Percentiles rank a stretch among this genome's conserved stretches.
phyloP scores from a whole-genome alignment of 139 green algal genomes.

The Chlamydomonas eustigma region DNA sequence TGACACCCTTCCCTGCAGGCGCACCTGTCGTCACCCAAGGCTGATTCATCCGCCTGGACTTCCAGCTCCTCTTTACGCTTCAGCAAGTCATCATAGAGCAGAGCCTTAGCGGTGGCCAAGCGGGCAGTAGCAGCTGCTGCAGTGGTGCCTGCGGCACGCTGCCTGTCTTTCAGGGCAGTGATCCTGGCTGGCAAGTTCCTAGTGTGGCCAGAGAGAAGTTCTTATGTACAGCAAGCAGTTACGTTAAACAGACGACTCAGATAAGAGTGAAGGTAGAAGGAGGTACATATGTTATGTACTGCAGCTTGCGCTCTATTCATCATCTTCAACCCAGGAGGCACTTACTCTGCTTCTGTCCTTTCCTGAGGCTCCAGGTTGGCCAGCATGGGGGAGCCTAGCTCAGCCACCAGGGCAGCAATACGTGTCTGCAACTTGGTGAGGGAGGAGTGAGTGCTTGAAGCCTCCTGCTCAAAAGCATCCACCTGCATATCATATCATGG shows the following conservation, averaged over 20 bases:
- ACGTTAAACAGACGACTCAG: no score
- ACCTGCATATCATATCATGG: no score
- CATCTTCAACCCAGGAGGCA: constrained; percentile 1
- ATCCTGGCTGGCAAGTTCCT: not conserved
- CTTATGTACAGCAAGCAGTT: no score
- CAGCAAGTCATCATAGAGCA: constrained; percentile 8
- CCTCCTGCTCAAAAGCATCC: not conserved
- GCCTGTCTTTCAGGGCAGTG: not conserved
- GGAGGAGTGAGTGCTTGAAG: not conserved
- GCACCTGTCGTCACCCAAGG: not conserved
- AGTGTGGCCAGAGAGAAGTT: no score
- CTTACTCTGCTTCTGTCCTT: not conserved
- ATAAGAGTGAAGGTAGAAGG: no score
- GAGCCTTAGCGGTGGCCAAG: constrained; percentile 2
- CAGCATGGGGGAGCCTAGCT: constrained; percentile 62
- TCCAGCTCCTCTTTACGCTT: constrained; percentile 1
- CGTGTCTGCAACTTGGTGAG: not conserved
- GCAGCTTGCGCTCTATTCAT: no score
- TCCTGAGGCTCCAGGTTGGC: constrained; percentile 60
- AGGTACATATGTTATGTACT: no score
- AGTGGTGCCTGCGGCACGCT: not conserved
- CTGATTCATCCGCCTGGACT: not conserved
- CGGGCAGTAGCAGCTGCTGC: no score
- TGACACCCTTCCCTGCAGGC: no score
- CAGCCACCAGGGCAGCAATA: not conserved